Conservation (phyloP, 495 filamentous ascomycete species). For the Hypoxylon trugodes region DNA sequence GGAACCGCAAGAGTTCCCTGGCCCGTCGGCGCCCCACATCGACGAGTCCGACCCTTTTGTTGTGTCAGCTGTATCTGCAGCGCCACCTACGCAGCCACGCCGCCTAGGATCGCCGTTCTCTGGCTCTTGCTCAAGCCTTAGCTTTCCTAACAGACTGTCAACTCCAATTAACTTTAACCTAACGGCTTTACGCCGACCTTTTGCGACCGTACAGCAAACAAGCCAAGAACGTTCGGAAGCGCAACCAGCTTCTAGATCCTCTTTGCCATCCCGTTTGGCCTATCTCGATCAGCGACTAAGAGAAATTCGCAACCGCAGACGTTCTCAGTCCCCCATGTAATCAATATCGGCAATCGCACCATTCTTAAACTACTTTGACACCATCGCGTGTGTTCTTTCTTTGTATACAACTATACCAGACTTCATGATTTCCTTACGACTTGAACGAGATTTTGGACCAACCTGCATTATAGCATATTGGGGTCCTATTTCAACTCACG, state of each 20-base stretch:
- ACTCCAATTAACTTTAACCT: constrained; percentile 52
- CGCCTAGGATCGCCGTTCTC: constrained; percentile 63
- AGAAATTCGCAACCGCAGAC: constrained; percentile 53
- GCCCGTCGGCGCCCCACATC: background rate
- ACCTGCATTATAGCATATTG: constrained; percentile 27
- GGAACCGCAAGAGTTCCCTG: constrained; percentile 14
- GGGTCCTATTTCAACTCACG: constrained; percentile 6
- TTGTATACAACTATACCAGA: constrained; percentile 37
- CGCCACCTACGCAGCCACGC: constrained; percentile 43
- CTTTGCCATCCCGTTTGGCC: constrained; percentile 55
- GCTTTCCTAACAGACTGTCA: constrained; percentile 58
- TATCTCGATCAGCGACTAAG: constrained; percentile 62
- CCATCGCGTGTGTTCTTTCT: constrained; percentile 18
- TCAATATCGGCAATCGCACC: constrained; percentile 4
- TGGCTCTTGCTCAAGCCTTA: constrained; percentile 52
- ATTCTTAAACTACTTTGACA: background rate
- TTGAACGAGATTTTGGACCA: constrained; percentile 41
- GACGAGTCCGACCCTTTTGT: constrained; percentile 22
- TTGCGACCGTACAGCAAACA: constrained; percentile 53
- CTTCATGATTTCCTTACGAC: constrained; percentile 44
- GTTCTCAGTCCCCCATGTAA: constrained; percentile 55
- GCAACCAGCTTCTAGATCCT: constrained; percentile 46
- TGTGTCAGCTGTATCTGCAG: constrained; percentile 19
- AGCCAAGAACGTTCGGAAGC: constrained; percentile 38
- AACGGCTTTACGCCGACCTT: constrained; percentile 54